phyloP scores from a whole-genome alignment of 2,329 filamentous ascomycete genomes.

The Ophiocordyceps camponoti-saundersi region DNA sequence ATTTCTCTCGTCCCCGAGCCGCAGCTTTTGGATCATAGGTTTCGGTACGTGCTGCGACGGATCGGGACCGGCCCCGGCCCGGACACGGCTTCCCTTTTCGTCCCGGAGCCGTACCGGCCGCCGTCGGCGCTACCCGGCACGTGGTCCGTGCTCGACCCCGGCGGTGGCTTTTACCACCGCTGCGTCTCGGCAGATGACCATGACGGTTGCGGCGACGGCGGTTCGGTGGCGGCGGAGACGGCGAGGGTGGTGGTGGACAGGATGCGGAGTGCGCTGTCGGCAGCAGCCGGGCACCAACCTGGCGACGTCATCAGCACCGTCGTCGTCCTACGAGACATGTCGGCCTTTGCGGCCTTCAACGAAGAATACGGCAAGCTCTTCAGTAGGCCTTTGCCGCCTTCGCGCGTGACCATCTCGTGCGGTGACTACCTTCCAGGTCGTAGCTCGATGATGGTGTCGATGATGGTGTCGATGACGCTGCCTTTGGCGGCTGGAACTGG shows the following conservation, averaged over 20 bases:
- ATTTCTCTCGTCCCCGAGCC: no score
- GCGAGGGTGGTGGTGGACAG: slow-evolving; percentile 27
- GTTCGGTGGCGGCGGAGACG: slow-evolving; percentile 29
- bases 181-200: no score
- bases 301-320: slow-evolving; percentile 34
- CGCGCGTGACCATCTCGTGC: slow-evolving; percentile 68
- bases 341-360: slow-evolving; percentile 63
- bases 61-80: no score
- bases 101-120: no score
- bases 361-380: slow-evolving; percentile 61
- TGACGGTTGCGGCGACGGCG: neutral
- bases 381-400: slow-evolving; percentile 61
- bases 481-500: no score
- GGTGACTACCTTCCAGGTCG: slow-evolving; percentile 46
- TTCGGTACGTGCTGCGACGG: neutral
- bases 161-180: no score
- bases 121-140: no score
- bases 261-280: slow-evolving; percentile 22
- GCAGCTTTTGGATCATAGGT: neutral
- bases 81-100: no score
- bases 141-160: no score
- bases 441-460: slow-evolving; percentile 42
- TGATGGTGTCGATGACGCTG: slow-evolving; percentile 19
- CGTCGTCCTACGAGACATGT: slow-evolving; percentile 64
- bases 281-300: slow-evolving; percentile 11